Evolutionary conservation across 306 rosid genomes (phyloP).

Genomic region (Abrus precatorius): DNA sequence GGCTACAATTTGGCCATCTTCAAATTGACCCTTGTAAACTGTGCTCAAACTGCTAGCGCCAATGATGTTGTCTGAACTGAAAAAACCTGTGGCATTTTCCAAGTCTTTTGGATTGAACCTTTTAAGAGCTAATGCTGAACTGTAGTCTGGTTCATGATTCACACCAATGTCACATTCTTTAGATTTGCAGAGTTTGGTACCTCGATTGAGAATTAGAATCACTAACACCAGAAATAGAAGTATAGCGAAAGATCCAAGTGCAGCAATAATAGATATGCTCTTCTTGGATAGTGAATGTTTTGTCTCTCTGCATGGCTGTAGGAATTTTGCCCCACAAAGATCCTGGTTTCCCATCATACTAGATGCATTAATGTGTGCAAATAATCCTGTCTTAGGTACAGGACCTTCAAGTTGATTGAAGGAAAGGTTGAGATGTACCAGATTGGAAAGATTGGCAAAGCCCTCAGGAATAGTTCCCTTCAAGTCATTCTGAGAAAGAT

Average conservation of each 20-base stretch:
- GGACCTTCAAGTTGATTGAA: constrained; percentile 83
- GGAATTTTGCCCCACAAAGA: constrained; percentile 74
- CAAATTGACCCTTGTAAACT: constrained; percentile 77
- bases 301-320: constrained; percentile 55
- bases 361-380: constrained; percentile 60
- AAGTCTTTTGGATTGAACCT: constrained; percentile 69
- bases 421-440: constrained; percentile 75
- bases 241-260: constrained; percentile 60
- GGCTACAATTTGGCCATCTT: constrained; percentile 65
- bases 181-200: constrained; percentile 28
- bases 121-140: constrained; percentile 60
- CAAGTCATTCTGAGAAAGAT: constrained; percentile 83
- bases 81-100: constrained; percentile 72
- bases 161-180: constrained; percentile 46
- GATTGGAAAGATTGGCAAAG: constrained; percentile 63
- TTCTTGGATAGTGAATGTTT: constrained; percentile 64
- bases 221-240: constrained; percentile 56
- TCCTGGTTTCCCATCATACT: constrained; percentile 71
- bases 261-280: constrained; percentile 48
- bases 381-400: constrained; percentile 73
- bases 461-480: constrained; percentile 69
- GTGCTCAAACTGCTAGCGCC: constrained; percentile 88
- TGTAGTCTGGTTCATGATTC: constrained; percentile 50
- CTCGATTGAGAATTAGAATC: constrained; percentile 43
- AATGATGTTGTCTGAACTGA: constrained; percentile 61